A percentile compares a stretch with the other conserved stretches of the same genome.
Evolutionary conservation across 2,329 filamentous ascomycete species (phyloP).

Genomic region (Anisogramma anomala): DNA sequence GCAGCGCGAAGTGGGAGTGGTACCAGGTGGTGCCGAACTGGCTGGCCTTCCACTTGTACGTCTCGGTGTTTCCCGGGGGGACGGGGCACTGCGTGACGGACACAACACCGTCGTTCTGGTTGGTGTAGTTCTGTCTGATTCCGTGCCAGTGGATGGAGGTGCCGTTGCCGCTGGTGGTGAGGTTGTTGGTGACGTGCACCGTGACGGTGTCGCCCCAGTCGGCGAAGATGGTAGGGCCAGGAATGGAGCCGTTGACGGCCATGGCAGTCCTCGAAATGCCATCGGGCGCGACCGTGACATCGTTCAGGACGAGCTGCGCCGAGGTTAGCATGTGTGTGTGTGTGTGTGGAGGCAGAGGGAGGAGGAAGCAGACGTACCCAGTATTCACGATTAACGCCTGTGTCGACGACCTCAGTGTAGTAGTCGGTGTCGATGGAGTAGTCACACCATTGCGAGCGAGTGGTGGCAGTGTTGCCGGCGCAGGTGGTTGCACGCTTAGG

Average conservation of each 20-base stretch:
- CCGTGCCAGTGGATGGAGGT: slow-evolving; percentile 31
- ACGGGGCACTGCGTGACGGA: slow-evolving; percentile 37
- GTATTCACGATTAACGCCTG: slow-evolving; percentile 31
- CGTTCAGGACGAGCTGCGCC: slow-evolving; percentile 19
- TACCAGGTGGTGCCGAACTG: slow-evolving; percentile 47
- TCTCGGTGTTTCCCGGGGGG: slow-evolving; percentile 37
- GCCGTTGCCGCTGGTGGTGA: slow-evolving; percentile 23
- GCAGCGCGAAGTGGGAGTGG: slow-evolving; percentile 45
- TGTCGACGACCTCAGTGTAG: slow-evolving; percentile 23
- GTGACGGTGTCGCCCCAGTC: slow-evolving; percentile 28
- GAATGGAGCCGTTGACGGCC: slow-evolving; percentile 27
- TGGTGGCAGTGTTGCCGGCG: slow-evolving; percentile 21
- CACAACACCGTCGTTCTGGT: slow-evolving; percentile 26
- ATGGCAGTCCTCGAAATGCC: slow-evolving; percentile 24
- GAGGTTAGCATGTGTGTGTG: not conserved
- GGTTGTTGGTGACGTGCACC: slow-evolving; percentile 24
- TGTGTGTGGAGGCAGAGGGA: too few relatives aligned
- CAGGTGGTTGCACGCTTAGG: not conserved
- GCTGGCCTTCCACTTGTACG: slow-evolving; percentile 45
- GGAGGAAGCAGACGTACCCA: slow-evolving; percentile 13
- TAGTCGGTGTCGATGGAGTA: slow-evolving; percentile 30
- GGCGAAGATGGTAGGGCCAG: slow-evolving; percentile 15
- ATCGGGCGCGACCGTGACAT: slow-evolving; percentile 27
- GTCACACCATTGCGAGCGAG: slow-evolving; percentile 27
- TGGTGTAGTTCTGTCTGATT: slow-evolving; percentile 25